Evolutionary conservation across 192 early-diverging fungal species (phyloP).

Genomic region (Gonapodya sp.): DNA sequence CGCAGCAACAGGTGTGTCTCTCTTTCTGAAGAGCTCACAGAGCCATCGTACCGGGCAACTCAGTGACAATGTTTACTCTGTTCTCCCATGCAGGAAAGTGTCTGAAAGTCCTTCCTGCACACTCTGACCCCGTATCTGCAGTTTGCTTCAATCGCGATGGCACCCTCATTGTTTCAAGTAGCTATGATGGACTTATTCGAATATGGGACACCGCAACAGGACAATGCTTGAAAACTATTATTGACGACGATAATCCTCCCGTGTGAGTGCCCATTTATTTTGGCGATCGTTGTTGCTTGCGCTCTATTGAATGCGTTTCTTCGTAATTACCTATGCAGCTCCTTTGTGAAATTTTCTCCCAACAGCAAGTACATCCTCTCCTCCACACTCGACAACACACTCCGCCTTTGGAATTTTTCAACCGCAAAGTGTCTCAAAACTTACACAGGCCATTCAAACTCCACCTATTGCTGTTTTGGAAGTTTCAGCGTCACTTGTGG

Average conservation of each 20-base stretch:
- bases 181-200: conserved; percentile 92
- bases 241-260: conserved; percentile 90
- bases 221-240: conserved; percentile 92
- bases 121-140: conserved; percentile 90
- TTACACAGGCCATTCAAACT: conserved; percentile 84
- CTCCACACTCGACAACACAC: conserved; percentile 82
- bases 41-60: no score
- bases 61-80: neutral
- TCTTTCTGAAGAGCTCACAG: neutral
- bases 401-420: conserved; percentile 91
- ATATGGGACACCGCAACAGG: conserved; percentile 99
- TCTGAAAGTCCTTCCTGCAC: conserved; percentile 82
- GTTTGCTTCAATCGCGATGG: conserved; percentile 97
- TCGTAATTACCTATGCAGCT: conserved; percentile 27
- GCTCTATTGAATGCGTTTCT: neutral
- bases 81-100: conserved; percentile 56
- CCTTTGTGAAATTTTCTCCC: conserved; percentile 96
- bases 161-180: conserved; percentile 87
- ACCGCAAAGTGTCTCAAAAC: conserved; percentile 94
- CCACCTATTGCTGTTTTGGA: conserved; percentile 87
- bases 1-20: conserved; percentile 57
- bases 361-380: conserved; percentile 98
- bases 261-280: conserved; percentile 53
- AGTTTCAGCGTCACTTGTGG: conserved; percentile 86
- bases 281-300: neutral